A percentile compares a stretch with the other conserved stretches of the same genome.
Conservation (phyloP, 768 basidiomycete species). For the Mycena indigotica region DNA sequence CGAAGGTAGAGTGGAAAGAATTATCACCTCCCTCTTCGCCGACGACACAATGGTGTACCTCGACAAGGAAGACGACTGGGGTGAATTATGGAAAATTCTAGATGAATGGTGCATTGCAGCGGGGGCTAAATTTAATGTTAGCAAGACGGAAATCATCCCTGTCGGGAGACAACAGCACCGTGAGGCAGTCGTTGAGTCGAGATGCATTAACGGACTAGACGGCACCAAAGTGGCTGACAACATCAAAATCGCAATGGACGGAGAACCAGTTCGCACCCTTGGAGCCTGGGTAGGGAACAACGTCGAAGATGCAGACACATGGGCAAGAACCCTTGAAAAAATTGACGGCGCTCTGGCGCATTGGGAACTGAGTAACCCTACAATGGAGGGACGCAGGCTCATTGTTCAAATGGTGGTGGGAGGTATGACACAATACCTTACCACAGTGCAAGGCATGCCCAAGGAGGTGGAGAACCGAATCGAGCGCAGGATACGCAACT, state of each 20-base stretch:
- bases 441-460: constrained; percentile 25
- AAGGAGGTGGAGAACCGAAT: constrained; percentile 1
- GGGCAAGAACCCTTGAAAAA: constrained; percentile 11
- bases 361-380: not conserved
- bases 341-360: not conserved
- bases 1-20: not conserved
- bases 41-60: constrained; percentile 28
- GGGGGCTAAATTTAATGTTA: constrained; percentile 24
- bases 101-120: constrained; percentile 6
- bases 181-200: not conserved
- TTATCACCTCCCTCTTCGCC: constrained; percentile 25
- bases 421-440: not conserved
- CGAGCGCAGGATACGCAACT: not conserved
- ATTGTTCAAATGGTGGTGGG: not conserved
- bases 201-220: not conserved
- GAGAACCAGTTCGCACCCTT: constrained; percentile 9
- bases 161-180: constrained; percentile 22
- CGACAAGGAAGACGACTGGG: not conserved
- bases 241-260: constrained; percentile 17
- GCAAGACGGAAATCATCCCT: constrained; percentile 25
- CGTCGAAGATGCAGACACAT: constrained; percentile 1
- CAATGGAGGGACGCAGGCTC: not conserved
- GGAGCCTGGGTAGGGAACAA: constrained; percentile 18
- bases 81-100: not conserved
- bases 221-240: not conserved